A percentile compares a stretch with the other conserved stretches of the same genome.
Evolutionary conservation across 108 stramenopile genomes (phyloP).

Genomic region (Nitzschia palea): DNA sequence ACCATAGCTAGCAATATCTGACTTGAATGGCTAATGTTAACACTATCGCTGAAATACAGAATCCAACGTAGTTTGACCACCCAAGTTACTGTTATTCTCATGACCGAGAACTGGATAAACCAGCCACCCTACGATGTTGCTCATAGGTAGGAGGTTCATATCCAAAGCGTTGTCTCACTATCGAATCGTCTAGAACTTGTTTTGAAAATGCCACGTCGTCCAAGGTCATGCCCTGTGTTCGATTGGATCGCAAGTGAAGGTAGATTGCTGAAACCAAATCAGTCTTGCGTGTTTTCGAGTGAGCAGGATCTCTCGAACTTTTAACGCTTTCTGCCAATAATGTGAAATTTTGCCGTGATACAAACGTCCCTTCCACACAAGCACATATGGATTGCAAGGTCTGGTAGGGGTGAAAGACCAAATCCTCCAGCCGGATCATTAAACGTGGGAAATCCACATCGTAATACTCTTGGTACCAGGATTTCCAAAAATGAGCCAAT

Average conservation of each 20-base stretch:
- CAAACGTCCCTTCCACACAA: constrained; percentile 55
- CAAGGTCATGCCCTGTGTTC: constrained; percentile 31
- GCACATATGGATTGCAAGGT: constrained; percentile 47
- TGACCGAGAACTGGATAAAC: too few relatives aligned
- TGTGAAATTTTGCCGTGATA: constrained; percentile 8
- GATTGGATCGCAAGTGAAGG: constrained; percentile 10
- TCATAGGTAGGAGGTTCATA: neutral
- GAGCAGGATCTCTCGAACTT: constrained; percentile 12
- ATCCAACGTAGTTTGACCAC: too few relatives aligned
- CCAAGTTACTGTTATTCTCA: too few relatives aligned
- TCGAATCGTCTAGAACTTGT: constrained; percentile 6
- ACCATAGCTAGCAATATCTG: too few relatives aligned
- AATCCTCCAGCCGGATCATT: constrained; percentile 80
- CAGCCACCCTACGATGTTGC: neutral
- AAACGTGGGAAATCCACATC: constrained; percentile 72
- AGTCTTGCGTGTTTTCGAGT: constrained; percentile 14
- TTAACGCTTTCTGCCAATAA: constrained; percentile 17
- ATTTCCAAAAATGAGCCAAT: constrained; percentile 68
- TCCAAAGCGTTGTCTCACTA: constrained; percentile 5
- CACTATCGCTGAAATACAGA: too few relatives aligned
- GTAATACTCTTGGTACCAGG: constrained; percentile 71
- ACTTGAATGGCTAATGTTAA: too few relatives aligned
- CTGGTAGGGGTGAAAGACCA: constrained; percentile 69
- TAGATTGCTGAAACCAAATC: constrained; percentile 12
- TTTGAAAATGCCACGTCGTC: constrained; percentile 24